These are phyloP conservation scores for Trametes sp. DNA, from an alignment of 1,284 basidiomycete genomes.

Conservation along the genomic window DNA sequence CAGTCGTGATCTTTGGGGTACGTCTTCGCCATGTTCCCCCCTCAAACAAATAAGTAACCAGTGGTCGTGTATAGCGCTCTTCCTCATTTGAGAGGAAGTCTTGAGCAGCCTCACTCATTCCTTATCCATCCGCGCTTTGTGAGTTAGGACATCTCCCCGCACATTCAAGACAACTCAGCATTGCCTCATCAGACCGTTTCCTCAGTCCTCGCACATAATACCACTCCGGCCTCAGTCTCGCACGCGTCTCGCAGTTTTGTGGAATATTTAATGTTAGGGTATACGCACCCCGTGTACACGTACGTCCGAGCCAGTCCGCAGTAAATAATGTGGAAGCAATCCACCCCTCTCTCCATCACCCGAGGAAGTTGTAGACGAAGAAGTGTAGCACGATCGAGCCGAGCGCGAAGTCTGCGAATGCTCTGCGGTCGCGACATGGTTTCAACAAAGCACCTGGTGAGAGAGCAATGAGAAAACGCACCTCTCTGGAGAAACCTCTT, in stretches of 20 bases:
- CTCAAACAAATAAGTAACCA: not conserved
- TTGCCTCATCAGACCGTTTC: not conserved
- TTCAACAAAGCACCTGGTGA: not conserved
- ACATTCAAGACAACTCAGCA: not conserved
- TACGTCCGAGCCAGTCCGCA: slow-evolving; percentile 27
- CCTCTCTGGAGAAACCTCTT: slow-evolving; percentile 95
- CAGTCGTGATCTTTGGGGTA: slow-evolving; percentile 82
- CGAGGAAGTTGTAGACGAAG: slow-evolving; percentile 98
- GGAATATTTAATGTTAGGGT: slow-evolving; percentile 26
- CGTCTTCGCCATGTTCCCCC: slow-evolving; percentile 37
- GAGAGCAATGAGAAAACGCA: slow-evolving; percentile 45
- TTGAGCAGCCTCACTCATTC: not conserved
- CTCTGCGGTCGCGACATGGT: slow-evolving; percentile 57
- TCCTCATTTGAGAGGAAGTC: slow-evolving; percentile 71
- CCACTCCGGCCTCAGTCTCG: slow-evolving; percentile 10
- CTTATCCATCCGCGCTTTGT: not conserved
- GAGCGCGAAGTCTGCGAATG: slow-evolving; percentile 95
- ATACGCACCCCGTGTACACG: slow-evolving; percentile 33
- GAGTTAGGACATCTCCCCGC: not conserved
- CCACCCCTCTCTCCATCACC: slow-evolving; percentile 49
- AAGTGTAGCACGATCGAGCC: slow-evolving; percentile 97
- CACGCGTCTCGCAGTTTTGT: slow-evolving; percentile 12
- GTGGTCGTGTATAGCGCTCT: slow-evolving; percentile 59
- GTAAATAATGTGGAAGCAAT: slow-evolving; percentile 9
- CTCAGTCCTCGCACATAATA: not conserved